These are phyloP conservation scores for Acmispon strigosus DNA, from an alignment of 306 rosid genomes.

Conservation along the genomic window DNA sequence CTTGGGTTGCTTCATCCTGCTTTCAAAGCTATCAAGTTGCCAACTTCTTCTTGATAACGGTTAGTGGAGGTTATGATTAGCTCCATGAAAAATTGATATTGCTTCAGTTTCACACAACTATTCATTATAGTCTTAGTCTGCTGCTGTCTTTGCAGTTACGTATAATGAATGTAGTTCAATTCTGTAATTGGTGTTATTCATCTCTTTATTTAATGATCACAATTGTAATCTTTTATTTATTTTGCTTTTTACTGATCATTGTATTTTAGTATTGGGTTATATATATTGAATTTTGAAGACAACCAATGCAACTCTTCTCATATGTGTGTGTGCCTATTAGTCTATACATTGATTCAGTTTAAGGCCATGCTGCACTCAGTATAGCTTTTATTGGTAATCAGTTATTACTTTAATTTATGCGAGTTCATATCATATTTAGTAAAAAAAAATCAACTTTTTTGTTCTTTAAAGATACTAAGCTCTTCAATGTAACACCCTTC, in stretches of 20 bases:
- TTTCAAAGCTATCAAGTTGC: slow-evolving; percentile 55
- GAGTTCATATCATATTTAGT: neutral
- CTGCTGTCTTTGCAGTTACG: slow-evolving; percentile 1
- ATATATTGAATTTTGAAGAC: slow-evolving; percentile 19
- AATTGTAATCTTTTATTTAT: slow-evolving; percentile 18
- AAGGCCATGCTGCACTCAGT: neutral
- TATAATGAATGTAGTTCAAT: neutral
- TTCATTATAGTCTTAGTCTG: neutral
- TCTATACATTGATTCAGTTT: neutral
- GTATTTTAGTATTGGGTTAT: slow-evolving; percentile 13
- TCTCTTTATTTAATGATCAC: slow-evolving; percentile 13
- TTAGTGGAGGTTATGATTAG: neutral
- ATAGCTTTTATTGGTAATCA: neutral
- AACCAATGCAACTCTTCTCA: neutral
- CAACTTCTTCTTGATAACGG: slow-evolving; percentile 22
- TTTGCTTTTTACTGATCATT: neutral
- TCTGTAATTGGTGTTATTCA: slow-evolving; percentile 21
- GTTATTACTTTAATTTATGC: neutral
- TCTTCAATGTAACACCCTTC: neutral
- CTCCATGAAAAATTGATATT: neutral
- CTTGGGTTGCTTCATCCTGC: slow-evolving; percentile 81
- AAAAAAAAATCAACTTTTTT: neutral
- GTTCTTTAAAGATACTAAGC: neutral
- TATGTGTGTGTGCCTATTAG: no score
- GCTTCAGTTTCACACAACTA: neutral